These are phyloP conservation scores for Calycina herbarum DNA, from an alignment of 2,329 filamentous ascomycete species.

Conservation along the genomic window DNA sequence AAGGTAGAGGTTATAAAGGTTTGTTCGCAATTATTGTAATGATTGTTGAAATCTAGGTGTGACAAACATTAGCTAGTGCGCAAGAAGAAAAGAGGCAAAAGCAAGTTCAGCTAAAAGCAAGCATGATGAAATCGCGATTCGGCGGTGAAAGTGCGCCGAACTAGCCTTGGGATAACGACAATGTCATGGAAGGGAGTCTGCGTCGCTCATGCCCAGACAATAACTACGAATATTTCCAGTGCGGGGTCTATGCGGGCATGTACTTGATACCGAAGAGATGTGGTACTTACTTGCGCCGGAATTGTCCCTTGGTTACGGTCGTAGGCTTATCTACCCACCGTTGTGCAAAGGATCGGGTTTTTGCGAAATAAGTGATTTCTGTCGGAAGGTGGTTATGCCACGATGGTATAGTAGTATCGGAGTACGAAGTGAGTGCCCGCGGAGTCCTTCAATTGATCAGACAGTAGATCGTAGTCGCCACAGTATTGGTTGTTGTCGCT, in stretches of 20 bases:
- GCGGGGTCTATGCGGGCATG: constrained; percentile 4
- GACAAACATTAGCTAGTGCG: constrained; percentile 35
- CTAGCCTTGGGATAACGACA: neutral
- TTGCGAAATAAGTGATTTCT: constrained; percentile 9
- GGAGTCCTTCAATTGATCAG: constrained; percentile 25
- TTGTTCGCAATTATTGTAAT: constrained; percentile 25
- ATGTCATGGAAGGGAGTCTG: neutral
- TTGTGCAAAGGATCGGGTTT: constrained; percentile 13
- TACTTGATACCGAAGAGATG: neutral
- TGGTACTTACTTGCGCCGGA: constrained; percentile 7
- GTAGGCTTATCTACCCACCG: constrained; percentile 6
- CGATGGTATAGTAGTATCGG: constrained; percentile 22
- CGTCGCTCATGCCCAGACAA: neutral
- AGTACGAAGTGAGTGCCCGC: constrained; percentile 17
- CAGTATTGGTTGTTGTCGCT: constrained; percentile 19
- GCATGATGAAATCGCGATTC: neutral
- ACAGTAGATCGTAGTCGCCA: constrained; percentile 17
- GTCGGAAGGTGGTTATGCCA: constrained; percentile 20
- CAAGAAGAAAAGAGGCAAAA: constrained; percentile 26
- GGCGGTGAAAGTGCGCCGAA: constrained; percentile 6
- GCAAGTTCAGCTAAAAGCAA: constrained; percentile 15
- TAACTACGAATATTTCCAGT: neutral
- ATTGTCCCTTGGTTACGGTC: neutral
- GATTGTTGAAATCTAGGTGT: constrained; percentile 27
- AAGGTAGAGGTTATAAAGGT: constrained; percentile 17